Evolutionary conservation across 257 asterid species (phyloP), one percentile per base, ranked within the genome.

Genomic region (Solanum virginianum): DNA sequence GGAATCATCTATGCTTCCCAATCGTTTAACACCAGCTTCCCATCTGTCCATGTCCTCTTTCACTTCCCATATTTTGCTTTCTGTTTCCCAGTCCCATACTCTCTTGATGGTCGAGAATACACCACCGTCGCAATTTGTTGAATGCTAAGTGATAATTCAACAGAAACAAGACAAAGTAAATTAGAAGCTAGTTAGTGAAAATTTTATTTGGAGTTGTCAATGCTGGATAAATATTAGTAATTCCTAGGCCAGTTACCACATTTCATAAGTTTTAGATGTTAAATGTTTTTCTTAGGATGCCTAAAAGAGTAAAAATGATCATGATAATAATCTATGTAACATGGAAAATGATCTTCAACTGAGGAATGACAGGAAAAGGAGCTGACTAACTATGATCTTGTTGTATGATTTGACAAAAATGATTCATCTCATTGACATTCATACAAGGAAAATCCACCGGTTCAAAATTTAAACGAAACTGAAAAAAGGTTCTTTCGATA

Each of bases 11-110:
- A 77, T 75, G 60, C 22, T 74, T 74, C n/a, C 39, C 81, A 8
- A 26, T 77, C 63, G 5, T 77, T 51, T 82, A 62, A 85, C 57
- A 62, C 80, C 77, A 60, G 49, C 20, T 43, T 82, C 85, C 91
- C 88, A 87, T 49, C 32, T 86, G 81, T 86, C 84, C 89, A 87
- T 87, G 17, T 89, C 90, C 66, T 89, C 89, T 82, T 54, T 82
- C 88, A 87, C 88, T 84, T 89, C 87, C 89, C 91, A 89, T 18
- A 86, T 82, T 85, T 62, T 87, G 89, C 89, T 88, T 45, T 89
- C 88, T 84, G 87, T 85, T 84, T 87, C 89, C 91, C 90, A 89
- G 8, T 86, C 89, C 91, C 89, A 89, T 36, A 83, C 62, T 36
- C 83, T 84, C 89, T 80, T 81, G 82, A 81, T 10, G 17, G 71